Percentiles rank a stretch among this genome's conserved stretches.
Conservation (phyloP, 2,329 filamentous ascomycete genomes). For the Penicillium nordicum region DNA sequence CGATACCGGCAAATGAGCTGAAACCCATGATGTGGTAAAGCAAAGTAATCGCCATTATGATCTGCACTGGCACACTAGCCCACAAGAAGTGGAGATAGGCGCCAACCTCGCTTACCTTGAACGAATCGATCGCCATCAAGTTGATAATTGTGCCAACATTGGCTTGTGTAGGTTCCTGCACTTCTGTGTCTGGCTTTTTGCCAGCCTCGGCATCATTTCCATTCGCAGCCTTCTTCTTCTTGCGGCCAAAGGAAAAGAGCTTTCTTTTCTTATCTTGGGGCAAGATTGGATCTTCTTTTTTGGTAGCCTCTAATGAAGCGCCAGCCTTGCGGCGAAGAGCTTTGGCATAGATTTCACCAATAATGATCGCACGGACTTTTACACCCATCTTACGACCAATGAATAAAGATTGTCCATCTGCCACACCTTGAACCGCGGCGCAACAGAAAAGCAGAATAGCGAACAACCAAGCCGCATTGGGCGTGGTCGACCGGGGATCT, state of each 20-base stretch:
- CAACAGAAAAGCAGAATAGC: slow-evolving; percentile 85
- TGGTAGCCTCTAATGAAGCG: slow-evolving; percentile 68
- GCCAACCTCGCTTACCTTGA: slow-evolving; percentile 94
- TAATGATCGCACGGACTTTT: slow-evolving; percentile 85
- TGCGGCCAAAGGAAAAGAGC: slow-evolving; percentile 57
- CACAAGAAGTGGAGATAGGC: slow-evolving; percentile 96
- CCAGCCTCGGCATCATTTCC: slow-evolving; percentile 26
- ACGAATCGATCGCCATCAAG: slow-evolving; percentile 98
- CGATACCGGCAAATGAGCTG: slow-evolving; percentile 89
- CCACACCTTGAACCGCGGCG: slow-evolving; percentile 75
- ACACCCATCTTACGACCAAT: slow-evolving; percentile 93
- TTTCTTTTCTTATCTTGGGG: slow-evolving; percentile 42
- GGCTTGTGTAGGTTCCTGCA: slow-evolving; percentile 64
- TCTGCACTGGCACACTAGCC: slow-evolving; percentile 83
- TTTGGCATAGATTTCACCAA: slow-evolving; percentile 97
- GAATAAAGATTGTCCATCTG: slow-evolving; percentile 84
- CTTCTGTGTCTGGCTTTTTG: slow-evolving; percentile 14
- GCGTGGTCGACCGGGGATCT: slow-evolving; percentile 67
- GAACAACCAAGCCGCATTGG: slow-evolving; percentile 92
- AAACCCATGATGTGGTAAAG: slow-evolving; percentile 87
- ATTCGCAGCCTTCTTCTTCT: slow-evolving; percentile 45
- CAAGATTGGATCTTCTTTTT: slow-evolving; percentile 54
- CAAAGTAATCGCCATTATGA: slow-evolving; percentile 73
- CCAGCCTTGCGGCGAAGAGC: slow-evolving; percentile 86
- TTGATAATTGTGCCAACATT: slow-evolving; percentile 99